These are phyloP conservation scores for Chaetomium sp. DNA, from an alignment of 2,329 filamentous ascomycete genomes.

Conservation along the genomic window DNA sequence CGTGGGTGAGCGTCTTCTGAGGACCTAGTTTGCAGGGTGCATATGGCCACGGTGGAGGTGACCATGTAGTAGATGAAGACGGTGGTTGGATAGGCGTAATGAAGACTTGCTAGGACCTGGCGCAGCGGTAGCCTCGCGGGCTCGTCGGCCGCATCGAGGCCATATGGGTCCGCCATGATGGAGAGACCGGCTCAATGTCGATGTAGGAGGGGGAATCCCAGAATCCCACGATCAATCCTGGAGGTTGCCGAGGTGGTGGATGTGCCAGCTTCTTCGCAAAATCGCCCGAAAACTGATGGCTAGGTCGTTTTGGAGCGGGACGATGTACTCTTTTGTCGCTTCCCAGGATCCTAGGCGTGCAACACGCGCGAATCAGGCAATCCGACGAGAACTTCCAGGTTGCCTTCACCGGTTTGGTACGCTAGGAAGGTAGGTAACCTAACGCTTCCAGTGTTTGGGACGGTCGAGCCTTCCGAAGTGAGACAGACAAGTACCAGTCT, in stretches of 20 bases:
- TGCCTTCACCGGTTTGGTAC: neutral
- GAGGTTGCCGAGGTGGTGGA: neutral
- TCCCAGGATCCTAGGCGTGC: neutral
- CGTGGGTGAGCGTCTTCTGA: constrained; percentile 44
- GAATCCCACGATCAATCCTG: neutral
- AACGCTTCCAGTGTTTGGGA: neutral
- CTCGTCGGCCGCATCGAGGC: constrained; percentile 21
- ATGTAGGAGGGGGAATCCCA: neutral
- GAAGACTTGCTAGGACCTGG: constrained; percentile 48
- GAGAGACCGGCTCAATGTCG: neutral
- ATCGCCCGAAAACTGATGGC: neutral
- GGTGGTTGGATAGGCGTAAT: constrained; percentile 60
- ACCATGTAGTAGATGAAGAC: constrained; percentile 61
- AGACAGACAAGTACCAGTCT: constrained; percentile 15
- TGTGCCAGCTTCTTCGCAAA: neutral
- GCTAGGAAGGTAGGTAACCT: neutral
- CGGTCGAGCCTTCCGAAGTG: constrained; percentile 11
- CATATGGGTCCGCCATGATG: constrained; percentile 30
- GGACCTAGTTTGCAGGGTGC: constrained; percentile 54
- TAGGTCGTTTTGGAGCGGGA: neutral
- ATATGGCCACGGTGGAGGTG: constrained; percentile 54
- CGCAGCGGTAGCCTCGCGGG: constrained; percentile 31
- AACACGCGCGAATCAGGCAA: neutral
- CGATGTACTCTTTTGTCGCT: constrained; percentile 3
- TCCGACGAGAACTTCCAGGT: neutral